Evolutionary conservation across 2,329 filamentous ascomycete species (phyloP).

Genomic region (Fusarium falciforme): DNA sequence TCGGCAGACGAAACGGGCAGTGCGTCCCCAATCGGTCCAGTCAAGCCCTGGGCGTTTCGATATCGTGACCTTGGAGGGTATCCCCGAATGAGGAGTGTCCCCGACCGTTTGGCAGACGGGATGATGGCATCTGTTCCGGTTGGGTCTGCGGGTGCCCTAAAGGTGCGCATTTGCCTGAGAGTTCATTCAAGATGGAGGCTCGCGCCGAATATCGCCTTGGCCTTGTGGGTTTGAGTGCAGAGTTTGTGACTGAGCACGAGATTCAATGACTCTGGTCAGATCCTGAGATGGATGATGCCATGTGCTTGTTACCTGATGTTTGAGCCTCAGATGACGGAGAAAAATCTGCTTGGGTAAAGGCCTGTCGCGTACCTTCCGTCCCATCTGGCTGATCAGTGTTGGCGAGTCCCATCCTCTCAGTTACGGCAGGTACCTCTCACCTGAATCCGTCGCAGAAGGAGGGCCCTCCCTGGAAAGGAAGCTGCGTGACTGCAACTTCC

Average conservation of each 20-base stretch:
- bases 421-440: neutral
- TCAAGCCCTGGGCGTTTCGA: constrained; percentile 24
- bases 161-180: neutral
- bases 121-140: constrained; percentile 29
- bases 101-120: constrained; percentile 18
- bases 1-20: constrained; percentile 20
- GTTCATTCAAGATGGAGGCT: constrained; percentile 1
- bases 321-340: neutral
- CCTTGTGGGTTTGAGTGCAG: neutral
- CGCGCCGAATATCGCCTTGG: neutral
- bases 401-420: neutral
- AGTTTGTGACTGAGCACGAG: neutral
- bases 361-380: neutral
- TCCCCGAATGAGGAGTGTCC: constrained; percentile 2
- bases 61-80: constrained; percentile 7
- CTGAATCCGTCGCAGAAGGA: neutral
- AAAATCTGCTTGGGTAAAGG: neutral
- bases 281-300: neutral
- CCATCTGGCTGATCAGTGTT: neutral
- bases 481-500: constrained; percentile 3
- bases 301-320: constrained; percentile 2
- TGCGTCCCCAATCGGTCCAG: constrained; percentile 1
- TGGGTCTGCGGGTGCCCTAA: constrained; percentile 5
- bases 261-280: neutral
- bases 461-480: neutral